Base-by-base conservation (phyloP, 2,329 filamentous ascomycete genomes). In the Acephala macrosclerotiorum region DNA sequence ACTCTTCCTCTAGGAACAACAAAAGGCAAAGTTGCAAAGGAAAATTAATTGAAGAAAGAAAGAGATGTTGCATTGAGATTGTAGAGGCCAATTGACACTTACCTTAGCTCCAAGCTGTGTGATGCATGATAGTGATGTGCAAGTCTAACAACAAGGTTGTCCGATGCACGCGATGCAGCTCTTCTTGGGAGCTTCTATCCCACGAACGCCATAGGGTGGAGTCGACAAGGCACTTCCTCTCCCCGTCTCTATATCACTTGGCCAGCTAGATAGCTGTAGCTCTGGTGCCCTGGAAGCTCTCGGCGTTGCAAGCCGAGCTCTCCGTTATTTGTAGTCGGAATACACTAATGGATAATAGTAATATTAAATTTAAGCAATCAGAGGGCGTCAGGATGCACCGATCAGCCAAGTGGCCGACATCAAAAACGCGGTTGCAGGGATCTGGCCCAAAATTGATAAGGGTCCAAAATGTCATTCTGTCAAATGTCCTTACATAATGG, bases 401-500 rank as follows among this genome's bases (percentile, higher is more conserved):
- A 53, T 53, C 49, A 53, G 14, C 29, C 49, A 53, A 49, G 45
- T n/a, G 45, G 16, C 49, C 12, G 45, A 25, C n/a, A 53, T 29
- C 22, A 16, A 35, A 57, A 57, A 16, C 33, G 55, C 55, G 18
- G n/a, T 2, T 8, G 33, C 55, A 57, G 55, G 55, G 55, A 26
- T 57, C 29, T 57, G 29, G 14, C 29, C 29, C 29, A 16, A 14
- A 36, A 57, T 38, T 57, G 55, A 57, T 57, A 57, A 57, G 55
- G 49, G 12, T 7, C 25, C 20, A 6, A 53, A 29, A 22, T 57
- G 55, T 57, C 55, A 57, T 36, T 25, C 3, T 57, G 18, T 40
- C n/a, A 38, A 57, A 57, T 20, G n/a, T 22, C 55, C 55, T 57
- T 57, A 57, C 55, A 57, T 57, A 57, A 57, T 38, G 26, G 49